Evolutionary conservation across 2,329 filamentous ascomycete genomes (phyloP), one percentile per base, ranked within the genome.

Genomic region (Dichotomopilus funicola): DNA sequence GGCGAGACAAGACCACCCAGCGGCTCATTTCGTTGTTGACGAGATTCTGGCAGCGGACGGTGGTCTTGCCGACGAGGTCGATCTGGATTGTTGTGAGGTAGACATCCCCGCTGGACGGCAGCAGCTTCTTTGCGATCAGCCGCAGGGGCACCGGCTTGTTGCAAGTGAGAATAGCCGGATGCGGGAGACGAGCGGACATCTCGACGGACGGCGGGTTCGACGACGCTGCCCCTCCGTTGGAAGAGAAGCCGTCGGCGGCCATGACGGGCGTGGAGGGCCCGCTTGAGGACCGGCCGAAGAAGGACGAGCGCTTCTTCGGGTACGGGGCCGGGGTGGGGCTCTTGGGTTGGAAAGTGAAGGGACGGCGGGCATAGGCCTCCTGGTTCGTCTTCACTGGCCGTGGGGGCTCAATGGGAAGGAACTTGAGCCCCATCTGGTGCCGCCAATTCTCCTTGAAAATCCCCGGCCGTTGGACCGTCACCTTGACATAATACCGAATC

Each of bases 401-500:
- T 0, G 92, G 91, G 5, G 90, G 89, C 70, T 99, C 94, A 62
- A 97, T 92, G 4, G 94, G 94, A 40, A 96, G 78, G 68, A 99
- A 94, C 56, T 89, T 92, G 72, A 96, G 87, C 38, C 85, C 83
- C 38, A 78, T 66, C 59, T 81, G 75, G 60, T 78, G 77, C 19
- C 91, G 79, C 70, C 90, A 88, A 65, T 96, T 96, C 72, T 96
- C 91, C 67, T 92, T 92, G 71, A 95, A 89, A 57, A 96, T 79
- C 11, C 88, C 86, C 0, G 91, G 90, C n/a, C 91, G 79, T 65
- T 91, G 89, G 5, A 97, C 85, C 0, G 94, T 97, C n/a, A 88
- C 90, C 70, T 99, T 99, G 67, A 97, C 80, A 68, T 89, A 99
- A 72, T 99, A 99, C 63, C 86, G 82, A 58, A 97, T 91, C 71